Conservation (phyloP, 2,329 filamentous ascomycete species). For the Sclerotinia subarctica region DNA sequence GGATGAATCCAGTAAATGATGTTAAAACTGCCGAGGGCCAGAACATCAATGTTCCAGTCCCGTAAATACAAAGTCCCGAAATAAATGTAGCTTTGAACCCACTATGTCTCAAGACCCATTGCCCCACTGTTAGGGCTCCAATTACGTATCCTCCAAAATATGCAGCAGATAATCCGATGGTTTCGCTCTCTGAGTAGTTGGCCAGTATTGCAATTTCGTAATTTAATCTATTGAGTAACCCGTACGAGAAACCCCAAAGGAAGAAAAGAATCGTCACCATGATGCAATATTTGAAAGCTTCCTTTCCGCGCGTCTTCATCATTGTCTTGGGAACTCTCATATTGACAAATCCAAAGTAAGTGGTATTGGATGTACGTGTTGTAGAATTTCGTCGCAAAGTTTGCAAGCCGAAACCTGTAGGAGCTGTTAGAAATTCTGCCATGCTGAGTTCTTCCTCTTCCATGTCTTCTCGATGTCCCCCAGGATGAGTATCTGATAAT, state of each 20-base stretch:
- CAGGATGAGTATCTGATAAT: slow-evolving; percentile 20
- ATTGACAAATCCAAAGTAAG: slow-evolving; percentile 77
- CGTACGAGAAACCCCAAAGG: slow-evolving; percentile 88
- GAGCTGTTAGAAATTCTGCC: slow-evolving; percentile 35
- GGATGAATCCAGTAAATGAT: slow-evolving; percentile 75
- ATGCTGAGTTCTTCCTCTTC: slow-evolving; percentile 29
- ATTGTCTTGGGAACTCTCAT: slow-evolving; percentile 68
- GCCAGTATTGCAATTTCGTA: slow-evolving; percentile 60
- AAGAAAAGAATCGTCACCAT: slow-evolving; percentile 81
- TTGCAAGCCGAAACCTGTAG: slow-evolving; percentile 12
- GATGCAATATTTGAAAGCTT: slow-evolving; percentile 69
- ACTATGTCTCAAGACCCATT: slow-evolving; percentile 64
- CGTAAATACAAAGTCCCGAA: slow-evolving; percentile 70
- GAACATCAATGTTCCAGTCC: slow-evolving; percentile 76
- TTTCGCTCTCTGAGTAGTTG: slow-evolving; percentile 57
- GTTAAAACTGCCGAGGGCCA: slow-evolving; percentile 75
- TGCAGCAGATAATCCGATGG: slow-evolving; percentile 63
- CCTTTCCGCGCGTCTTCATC: slow-evolving; percentile 58
- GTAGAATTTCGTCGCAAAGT: slow-evolving; percentile 19
- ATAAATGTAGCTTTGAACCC: slow-evolving; percentile 83
- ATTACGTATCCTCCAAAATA: slow-evolving; percentile 73
- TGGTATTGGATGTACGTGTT: slow-evolving; percentile 38
- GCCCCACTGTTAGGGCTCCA: slow-evolving; percentile 66
- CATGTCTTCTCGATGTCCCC: slow-evolving; percentile 22
- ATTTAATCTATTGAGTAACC: slow-evolving; percentile 79